Base-by-base conservation (phyloP, 768 basidiomycete species). In the Thelephora aurantiotincta region DNA sequence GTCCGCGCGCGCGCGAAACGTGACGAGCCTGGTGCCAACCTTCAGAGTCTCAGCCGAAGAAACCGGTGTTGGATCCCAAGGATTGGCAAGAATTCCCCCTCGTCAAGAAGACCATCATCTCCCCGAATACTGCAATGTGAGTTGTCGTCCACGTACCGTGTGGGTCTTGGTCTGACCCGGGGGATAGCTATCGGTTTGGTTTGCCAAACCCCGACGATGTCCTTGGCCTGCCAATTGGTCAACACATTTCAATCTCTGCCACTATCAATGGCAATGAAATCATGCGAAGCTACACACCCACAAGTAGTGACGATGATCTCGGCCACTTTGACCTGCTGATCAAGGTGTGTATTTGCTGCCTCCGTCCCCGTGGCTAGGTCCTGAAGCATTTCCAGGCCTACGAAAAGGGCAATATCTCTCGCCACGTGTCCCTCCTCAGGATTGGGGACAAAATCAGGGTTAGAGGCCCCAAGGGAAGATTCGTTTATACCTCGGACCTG, bases 391-490 rank as follows among this genome's bases (percentile, higher is more conserved):
- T 43, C 23, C 42, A 96, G 93, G 77, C 90, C 6, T 99, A 99
- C 60, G 94, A 97, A 60, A 83, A 88, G 62, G 96, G 96, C 50
- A 98, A 98, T 71, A 88, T 99, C 61, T 98, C 96, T 9, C 78
- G 81, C 52, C 77, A 88, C 64, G 69, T 98, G 57, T 74, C 78
- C 12, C 67, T 77, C 41, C 77, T 97, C 60, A 89, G 84, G 52
- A 72, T 93, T 36, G 93, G 93, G 50, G 82, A 98, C 68, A 82
- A 73, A 44, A 72, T 96, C 54, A 81, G 79, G 54, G 75, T 98
- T 70, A 94, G 93, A 65, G 96, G 96, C 1, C 96, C 96, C 55
- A 97, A 90, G 67, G 96, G 96, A 48, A 81, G 83, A 62, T 98
- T 98, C 75, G 75, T 72, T 53, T 99, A 98, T 68, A 57, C 67